Conservation (phyloP, 2,329 filamentous ascomycete genomes). For the Pseudogymnoascus sp. region DNA sequence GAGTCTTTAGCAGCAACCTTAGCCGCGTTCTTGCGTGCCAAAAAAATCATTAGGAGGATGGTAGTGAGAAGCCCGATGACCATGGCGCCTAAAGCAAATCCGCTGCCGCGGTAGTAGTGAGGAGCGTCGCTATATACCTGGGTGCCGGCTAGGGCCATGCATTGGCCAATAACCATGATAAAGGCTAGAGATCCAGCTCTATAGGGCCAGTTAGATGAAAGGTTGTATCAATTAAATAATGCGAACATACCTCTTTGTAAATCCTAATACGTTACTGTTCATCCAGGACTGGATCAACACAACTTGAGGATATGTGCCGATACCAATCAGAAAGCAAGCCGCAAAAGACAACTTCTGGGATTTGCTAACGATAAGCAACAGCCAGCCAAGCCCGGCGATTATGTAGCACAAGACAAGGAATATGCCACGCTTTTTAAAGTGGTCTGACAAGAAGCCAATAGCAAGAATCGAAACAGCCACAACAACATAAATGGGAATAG, state of each 20-base stretch:
- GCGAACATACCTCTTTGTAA: constrained; percentile 9
- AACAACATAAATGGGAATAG: constrained; percentile 12
- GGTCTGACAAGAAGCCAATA: constrained; percentile 10
- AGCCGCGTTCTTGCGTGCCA: constrained; percentile 9
- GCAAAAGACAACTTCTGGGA: constrained; percentile 9
- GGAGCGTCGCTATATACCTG: constrained; percentile 11
- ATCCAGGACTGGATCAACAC: constrained; percentile 10
- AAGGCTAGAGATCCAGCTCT: no score
- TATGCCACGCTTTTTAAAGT: constrained; percentile 9
- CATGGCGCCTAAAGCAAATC: constrained; percentile 10
- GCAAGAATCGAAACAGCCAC: constrained; percentile 9
- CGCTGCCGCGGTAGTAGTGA: constrained; percentile 10
- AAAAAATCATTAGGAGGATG: constrained; percentile 6
- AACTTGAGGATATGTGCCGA: constrained; percentile 8
- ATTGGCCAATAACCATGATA: no score
- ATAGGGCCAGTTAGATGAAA: no score
- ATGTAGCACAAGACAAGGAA: constrained; percentile 5
- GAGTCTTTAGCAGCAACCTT: constrained; percentile 6
- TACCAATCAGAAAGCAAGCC: constrained; percentile 7
- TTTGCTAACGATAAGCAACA: constrained; percentile 9
- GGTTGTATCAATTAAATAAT: no score
- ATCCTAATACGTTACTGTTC: constrained; percentile 10
- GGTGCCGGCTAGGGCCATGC: no score
- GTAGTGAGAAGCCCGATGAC: background rate
- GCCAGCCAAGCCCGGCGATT: constrained; percentile 5